Base-by-base conservation (phyloP, 2,329 filamentous ascomycete species). In the Penicillium sp. region DNA sequence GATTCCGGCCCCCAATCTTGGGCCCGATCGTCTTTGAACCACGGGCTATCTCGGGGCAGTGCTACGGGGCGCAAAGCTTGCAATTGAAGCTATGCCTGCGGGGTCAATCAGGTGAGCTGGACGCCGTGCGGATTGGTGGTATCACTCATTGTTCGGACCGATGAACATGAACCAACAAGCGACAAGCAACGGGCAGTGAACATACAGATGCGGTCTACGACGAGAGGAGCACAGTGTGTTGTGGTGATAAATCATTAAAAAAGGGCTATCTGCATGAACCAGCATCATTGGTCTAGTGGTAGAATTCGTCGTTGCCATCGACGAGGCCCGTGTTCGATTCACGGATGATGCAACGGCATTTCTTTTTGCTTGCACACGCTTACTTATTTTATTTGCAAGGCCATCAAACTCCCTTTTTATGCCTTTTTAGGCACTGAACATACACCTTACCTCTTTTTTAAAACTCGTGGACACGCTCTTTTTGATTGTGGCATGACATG, bases 271-370 rank as follows among this genome's bases (percentile, higher is more conserved):
- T 26, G 29, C 13, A 62, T 45, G 13, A 63, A 56, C 28, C 47
- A 64, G 70, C 70, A 73, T 72, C 68, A 70, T 72, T 73, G 70
- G 70, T 72, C 70, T 73, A 73, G 70, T 73, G 70, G 70, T 73
- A 73, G 70, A 73, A 73, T 73, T 73, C 70, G 64, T 73, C 70
- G 70, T 73, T 73, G 70, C 70, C 70, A 73, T 74, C 72, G 72
- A 74, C 65, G 71, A 74, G 72, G 70, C 71, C 71, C 72, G 71
- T 71, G 72, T 74, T 74, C 72, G 71, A 74, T 74, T 74, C 72
- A 71, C 72, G 72, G 72, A 73, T 71, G 71, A 73, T 74, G 72
- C 71, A 74, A 24, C 4, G 2, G 1, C 18, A 16, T 51, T 28
- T 33, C 4, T 42, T 42, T 51, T 45, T 46, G 5, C 3, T 18